These are phyloP conservation scores for Gymnopilus junonius DNA, from an alignment of 768 basidiomycete genomes.

Conservation along the genomic window DNA sequence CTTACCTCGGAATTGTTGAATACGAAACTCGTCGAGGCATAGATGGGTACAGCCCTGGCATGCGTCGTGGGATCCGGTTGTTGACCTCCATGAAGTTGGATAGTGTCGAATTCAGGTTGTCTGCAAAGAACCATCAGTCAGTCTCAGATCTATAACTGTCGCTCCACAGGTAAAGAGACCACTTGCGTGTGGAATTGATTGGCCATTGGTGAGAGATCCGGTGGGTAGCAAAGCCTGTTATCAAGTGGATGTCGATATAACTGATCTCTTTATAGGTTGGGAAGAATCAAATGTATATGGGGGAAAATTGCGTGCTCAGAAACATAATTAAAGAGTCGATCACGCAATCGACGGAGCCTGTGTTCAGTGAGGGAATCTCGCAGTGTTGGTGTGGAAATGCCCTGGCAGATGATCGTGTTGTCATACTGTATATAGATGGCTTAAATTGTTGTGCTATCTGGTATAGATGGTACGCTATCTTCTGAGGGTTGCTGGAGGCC, in stretches of 20 bases:
- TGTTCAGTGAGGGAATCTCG: not conserved
- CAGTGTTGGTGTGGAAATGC: not conserved
- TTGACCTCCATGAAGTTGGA: constrained; percentile 82
- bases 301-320: constrained; percentile 26
- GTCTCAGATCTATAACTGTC: not conserved
- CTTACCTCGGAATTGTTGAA: constrained; percentile 72
- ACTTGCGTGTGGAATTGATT: constrained; percentile 42
- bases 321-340: constrained; percentile 19
- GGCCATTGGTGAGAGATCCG: constrained; percentile 29
- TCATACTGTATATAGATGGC: not conserved
- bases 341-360: constrained; percentile 19
- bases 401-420: constrained; percentile 7
- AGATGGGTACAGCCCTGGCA: constrained; percentile 80
- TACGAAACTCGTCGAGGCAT: constrained; percentile 71
- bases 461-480: not conserved
- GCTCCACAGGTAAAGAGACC: not conserved
- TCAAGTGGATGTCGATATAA: not conserved
- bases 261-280: constrained; percentile 12
- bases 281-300: constrained; percentile 7
- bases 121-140: constrained; percentile 24
- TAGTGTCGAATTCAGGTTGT: constrained; percentile 77
- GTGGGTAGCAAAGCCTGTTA: constrained; percentile 7
- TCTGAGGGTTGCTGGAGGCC: not conserved
- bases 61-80: constrained; percentile 64
- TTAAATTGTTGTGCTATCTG: not conserved